phyloP scores from a whole-genome alignment of 805 yeast species.

The Maudiozyma pseudohumilis region DNA sequence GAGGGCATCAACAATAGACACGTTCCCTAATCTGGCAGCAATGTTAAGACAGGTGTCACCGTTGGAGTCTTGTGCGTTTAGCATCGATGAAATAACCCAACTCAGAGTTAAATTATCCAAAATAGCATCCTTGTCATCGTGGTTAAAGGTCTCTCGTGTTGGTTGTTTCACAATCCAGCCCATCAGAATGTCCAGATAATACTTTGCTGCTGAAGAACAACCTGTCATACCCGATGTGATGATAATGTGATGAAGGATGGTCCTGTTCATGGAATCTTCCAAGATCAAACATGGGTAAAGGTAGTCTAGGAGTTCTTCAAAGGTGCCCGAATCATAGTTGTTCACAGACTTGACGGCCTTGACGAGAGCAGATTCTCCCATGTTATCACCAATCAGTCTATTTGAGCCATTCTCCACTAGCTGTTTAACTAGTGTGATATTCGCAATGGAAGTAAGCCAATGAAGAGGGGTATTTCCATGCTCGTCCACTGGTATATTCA shows the following conservation, averaged over 20 bases:
- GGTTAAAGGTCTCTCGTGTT: conserved; percentile 11
- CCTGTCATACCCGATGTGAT: conserved; percentile 70
- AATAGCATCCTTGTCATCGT: conserved; percentile 32
- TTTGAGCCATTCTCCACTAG: conserved; percentile 60
- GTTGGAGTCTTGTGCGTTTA: conserved; percentile 82
- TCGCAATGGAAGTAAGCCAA: conserved; percentile 91
- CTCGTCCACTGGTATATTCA: conserved; percentile 86
- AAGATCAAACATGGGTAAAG: conserved; percentile 65
- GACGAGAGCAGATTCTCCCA: conserved; percentile 81
- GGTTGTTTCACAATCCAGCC: conserved; percentile 61
- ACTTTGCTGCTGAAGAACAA: conserved; percentile 60
- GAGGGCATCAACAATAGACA: conserved; percentile 67
- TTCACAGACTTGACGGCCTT: conserved; percentile 66
- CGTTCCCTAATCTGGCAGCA: conserved; percentile 81
- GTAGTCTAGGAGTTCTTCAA: conserved; percentile 57
- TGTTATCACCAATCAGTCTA: conserved; percentile 56
- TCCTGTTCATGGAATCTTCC: conserved; percentile 60
- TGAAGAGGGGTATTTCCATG: conserved; percentile 90
- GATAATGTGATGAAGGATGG: conserved; percentile 81
- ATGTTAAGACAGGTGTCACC: conserved; percentile 94
- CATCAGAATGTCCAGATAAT: conserved; percentile 59
- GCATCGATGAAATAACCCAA: conserved; percentile 55
- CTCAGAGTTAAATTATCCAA: conserved; percentile 41
- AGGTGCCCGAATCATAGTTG: conserved; percentile 70
- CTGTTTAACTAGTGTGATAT: conserved; percentile 55